A percentile compares a stretch with the other conserved stretches of the same genome.
Evolutionary conservation across 2,329 filamentous ascomycete genomes (phyloP).

Genomic region (Thielaviopsis punctulata): DNA sequence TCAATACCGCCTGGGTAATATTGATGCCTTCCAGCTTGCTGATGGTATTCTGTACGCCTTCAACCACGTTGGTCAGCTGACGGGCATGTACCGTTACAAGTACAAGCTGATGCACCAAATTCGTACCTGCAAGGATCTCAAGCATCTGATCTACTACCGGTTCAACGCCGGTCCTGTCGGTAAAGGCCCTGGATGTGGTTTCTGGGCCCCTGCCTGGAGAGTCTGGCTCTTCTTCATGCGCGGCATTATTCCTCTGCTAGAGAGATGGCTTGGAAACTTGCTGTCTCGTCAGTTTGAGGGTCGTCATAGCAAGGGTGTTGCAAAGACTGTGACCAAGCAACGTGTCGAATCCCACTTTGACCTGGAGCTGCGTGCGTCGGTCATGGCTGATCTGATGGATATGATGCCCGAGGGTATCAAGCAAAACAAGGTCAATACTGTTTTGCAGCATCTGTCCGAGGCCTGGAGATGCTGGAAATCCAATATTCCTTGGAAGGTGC

Average conservation of each 20-base stretch:
- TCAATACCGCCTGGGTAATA: constrained; percentile 91
- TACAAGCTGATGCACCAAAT: constrained; percentile 99
- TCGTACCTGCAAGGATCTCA: constrained; percentile 93
- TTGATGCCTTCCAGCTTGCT: constrained; percentile 94
- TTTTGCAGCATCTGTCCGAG: constrained; percentile 90
- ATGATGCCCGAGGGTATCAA: constrained; percentile 99
- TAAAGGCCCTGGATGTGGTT: constrained; percentile 93
- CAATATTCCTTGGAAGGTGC: constrained; percentile 99
- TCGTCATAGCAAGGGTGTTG: constrained; percentile 94
- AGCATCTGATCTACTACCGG: constrained; percentile 97
- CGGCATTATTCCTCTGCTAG: constrained; percentile 88
- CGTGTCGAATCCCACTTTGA: constrained; percentile 98
- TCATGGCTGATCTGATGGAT: constrained; percentile 98
- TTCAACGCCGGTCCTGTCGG: constrained; percentile 96
- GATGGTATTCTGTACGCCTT: constrained; percentile 99
- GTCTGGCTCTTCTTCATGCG: constrained; percentile 99
- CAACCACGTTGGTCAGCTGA: constrained; percentile 95
- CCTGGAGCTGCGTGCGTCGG: constrained; percentile 86
- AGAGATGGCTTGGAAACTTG: constrained; percentile 93
- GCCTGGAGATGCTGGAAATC: constrained; percentile 99
- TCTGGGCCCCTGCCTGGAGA: constrained; percentile 97
- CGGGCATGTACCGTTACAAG: constrained; percentile 99
- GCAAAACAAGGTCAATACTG: constrained; percentile 97
- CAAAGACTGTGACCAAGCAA: constrained; percentile 98
- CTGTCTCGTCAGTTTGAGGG: constrained; percentile 96